Base-by-base conservation (phyloP, 257 asterid species). In the Nicotiana sylvestris region DNA sequence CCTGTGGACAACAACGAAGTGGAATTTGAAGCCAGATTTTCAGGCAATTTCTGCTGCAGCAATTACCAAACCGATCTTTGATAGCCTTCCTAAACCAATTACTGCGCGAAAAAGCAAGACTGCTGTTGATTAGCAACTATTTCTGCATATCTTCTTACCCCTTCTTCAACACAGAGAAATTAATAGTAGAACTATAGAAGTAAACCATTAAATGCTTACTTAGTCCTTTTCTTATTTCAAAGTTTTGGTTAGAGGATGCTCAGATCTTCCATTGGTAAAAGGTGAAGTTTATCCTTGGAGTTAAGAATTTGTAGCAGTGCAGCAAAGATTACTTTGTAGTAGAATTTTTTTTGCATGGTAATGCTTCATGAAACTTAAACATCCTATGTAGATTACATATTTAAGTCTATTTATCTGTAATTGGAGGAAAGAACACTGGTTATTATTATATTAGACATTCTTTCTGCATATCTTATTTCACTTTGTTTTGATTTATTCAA, bases 21-120 rank as follows among this genome's bases (percentile, higher is more conserved):
- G 97, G 97, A 90, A 89, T 81, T 85, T 95, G 90, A 95, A 88
- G 91, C 86, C 97, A 35, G 98, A 92, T 84, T 87, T 93, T 64
- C 97, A 88, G 83, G 91, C 93, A 35, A 87, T 91, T 78, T 90
- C 94, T 16, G 85, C 89, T 82, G 91, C 97, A 58, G 92, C 93
- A 82, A 88, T 92, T 85, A 77, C 96, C 9, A 92, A 86, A 85
- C 96, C 98, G 16, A 92, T 93, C 87, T 90, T 94, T 66, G 96
- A 94, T 84, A 96, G 98, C 80, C 85, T 94, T 77, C 91, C 92
- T 17, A 92, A 88, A 81, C 95, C 92, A 16, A 81, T 89, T 37
- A 77, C 70, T 35, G 88, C 87, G 81, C 88, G 93, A 56, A 90
- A 82, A 88, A 91, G 86, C 85, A 94, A 94, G 85, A 87, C 97